phyloP scores from a whole-genome alignment of 2,329 filamentous ascomycete genomes.

The Trichoderma sp. region DNA sequence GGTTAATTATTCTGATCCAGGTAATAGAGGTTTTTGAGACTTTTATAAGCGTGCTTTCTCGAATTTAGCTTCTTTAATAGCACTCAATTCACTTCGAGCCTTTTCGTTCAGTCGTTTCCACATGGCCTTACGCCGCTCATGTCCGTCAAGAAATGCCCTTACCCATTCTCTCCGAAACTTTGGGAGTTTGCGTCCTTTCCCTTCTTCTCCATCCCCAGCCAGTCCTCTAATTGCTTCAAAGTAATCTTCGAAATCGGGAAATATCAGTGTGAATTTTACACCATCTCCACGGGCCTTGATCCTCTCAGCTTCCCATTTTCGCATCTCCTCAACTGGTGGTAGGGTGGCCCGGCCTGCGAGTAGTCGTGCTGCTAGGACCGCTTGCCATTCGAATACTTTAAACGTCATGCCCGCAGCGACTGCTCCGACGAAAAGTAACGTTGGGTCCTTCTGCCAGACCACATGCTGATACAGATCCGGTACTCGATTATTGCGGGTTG shows the following conservation, averaged over 20 bases:
- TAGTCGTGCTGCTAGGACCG: constrained; percentile 57
- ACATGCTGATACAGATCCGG: constrained; percentile 57
- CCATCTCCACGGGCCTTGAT: constrained; percentile 55
- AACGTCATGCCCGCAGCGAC: constrained; percentile 59
- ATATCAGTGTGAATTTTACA: constrained; percentile 52
- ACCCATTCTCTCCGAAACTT: constrained; percentile 46
- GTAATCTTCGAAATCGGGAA: constrained; percentile 62
- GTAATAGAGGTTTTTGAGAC: background rate
- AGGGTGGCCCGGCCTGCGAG: constrained; percentile 53
- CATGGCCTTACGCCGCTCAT: constrained; percentile 55
- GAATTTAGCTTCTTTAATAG: background rate
- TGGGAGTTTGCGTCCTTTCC: constrained; percentile 44
- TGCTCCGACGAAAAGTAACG: constrained; percentile 56
- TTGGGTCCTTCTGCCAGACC: constrained; percentile 52
- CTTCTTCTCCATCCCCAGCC: constrained; percentile 44
- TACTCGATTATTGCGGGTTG: constrained; percentile 52
- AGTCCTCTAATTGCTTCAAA: constrained; percentile 55
- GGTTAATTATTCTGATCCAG: background rate
- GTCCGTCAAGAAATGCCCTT: constrained; percentile 50
- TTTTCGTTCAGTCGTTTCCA: constrained; percentile 50
- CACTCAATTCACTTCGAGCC: background rate
- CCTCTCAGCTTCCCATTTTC: constrained; percentile 55
- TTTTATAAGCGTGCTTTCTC: background rate
- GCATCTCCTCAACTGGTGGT: constrained; percentile 48
- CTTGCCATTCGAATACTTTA: constrained; percentile 67